Evolutionary conservation across 306 rosid species (phyloP).

Genomic region (Lathyrus sativus): DNA sequence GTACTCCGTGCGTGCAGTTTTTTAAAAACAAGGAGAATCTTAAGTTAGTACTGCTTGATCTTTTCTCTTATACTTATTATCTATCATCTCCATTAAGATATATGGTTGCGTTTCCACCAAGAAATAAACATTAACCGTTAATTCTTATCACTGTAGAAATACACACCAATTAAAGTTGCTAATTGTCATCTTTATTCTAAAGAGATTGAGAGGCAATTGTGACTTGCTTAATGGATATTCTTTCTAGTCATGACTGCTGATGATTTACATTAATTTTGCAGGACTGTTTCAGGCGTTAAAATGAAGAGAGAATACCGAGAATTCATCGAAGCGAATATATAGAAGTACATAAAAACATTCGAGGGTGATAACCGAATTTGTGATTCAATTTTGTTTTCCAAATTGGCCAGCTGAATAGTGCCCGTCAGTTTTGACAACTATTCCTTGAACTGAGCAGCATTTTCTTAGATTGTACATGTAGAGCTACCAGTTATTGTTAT

Average conservation of each 20-base stretch:
- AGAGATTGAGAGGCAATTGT: neutral
- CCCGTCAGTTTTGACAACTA: slow-evolving; percentile 52
- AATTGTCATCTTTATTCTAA: slow-evolving; percentile 6
- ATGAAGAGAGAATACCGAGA: slow-evolving; percentile 92
- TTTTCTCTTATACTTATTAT: slow-evolving; percentile 24
- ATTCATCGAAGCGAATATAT: slow-evolving; percentile 73
- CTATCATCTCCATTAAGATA: slow-evolving; percentile 1
- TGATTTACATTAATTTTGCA: slow-evolving; percentile 43
- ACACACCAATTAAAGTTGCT: slow-evolving; percentile 1
- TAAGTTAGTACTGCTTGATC: slow-evolving; percentile 51
- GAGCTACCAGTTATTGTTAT: slow-evolving; percentile 37
- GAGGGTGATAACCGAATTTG: slow-evolving; percentile 34
- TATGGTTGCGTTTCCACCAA: slow-evolving; percentile 9
- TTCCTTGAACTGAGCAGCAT: slow-evolving; percentile 36
- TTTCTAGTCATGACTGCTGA: slow-evolving; percentile 19
- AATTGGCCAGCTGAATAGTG: slow-evolving; percentile 48
- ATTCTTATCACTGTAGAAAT: neutral
- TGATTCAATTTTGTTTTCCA: slow-evolving; percentile 65
- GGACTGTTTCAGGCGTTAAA: slow-evolving; percentile 85
- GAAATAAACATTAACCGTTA: neutral
- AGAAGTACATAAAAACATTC: slow-evolving; percentile 40
- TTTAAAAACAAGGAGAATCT: slow-evolving; percentile 92
- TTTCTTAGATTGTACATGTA: slow-evolving; percentile 50
- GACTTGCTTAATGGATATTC: slow-evolving; percentile 10
- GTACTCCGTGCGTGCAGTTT: slow-evolving; percentile 96